phyloP scores from a whole-genome alignment of 805 yeast genomes.

The Debaryomyces tyrocola region DNA sequence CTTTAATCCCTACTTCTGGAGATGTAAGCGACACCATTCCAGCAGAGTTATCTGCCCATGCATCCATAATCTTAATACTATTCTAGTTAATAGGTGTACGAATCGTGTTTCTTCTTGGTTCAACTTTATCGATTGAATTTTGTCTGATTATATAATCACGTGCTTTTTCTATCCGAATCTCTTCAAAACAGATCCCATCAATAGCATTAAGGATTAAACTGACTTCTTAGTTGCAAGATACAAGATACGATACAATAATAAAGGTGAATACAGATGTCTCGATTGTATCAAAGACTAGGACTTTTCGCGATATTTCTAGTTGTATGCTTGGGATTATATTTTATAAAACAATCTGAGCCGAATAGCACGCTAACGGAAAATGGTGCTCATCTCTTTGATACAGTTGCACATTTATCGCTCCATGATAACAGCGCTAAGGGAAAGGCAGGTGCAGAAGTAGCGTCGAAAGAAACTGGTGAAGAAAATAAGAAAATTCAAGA shows the following conservation, averaged over 20 bases:
- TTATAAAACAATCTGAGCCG: not conserved
- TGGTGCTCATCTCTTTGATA: conserved; percentile 6
- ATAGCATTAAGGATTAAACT: no score
- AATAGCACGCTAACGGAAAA: not conserved
- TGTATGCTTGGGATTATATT: not conserved
- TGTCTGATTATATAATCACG: not conserved
- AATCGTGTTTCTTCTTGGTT: not conserved
- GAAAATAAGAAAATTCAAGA: not conserved
- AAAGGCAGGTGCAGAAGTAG: not conserved
- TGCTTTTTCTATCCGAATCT: no score
- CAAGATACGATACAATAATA: not conserved
- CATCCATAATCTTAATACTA: conserved; percentile 18
- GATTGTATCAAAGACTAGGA: not conserved
- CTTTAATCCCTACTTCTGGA: conserved; percentile 1
- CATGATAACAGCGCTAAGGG: not conserved
- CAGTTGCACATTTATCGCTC: conserved; percentile 5
- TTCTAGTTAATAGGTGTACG: not conserved
- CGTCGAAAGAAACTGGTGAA: not conserved
- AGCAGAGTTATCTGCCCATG: conserved; percentile 16
- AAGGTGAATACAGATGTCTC: not conserved
- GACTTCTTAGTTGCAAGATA: no score
- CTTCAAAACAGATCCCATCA: no score
- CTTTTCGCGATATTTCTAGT: not conserved
- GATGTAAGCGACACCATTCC: conserved; percentile 7
- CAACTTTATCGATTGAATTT: not conserved